These are phyloP conservation scores for Verticillium longisporum DNA, from an alignment of 2,329 filamentous ascomycete genomes.

Conservation along the genomic window DNA sequence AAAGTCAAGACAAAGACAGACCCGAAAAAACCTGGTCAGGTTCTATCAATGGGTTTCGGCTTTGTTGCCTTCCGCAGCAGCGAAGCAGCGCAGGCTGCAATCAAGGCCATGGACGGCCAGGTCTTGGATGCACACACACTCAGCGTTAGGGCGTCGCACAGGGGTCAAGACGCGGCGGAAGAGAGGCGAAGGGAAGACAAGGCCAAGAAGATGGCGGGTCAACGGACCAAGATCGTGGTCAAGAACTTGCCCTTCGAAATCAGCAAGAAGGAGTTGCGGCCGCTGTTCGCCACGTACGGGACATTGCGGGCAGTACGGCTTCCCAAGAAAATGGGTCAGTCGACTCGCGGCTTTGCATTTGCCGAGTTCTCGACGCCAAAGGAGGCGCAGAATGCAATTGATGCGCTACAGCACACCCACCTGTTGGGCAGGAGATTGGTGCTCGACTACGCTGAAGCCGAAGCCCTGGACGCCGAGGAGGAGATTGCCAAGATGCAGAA, in stretches of 20 bases:
- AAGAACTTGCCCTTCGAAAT: slow-evolving; percentile 98
- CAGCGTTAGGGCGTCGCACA: slow-evolving; percentile 79
- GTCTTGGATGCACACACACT: slow-evolving; percentile 83
- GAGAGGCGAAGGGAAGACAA: slow-evolving; percentile 77
- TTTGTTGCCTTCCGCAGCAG: slow-evolving; percentile 85
- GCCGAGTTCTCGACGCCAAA: slow-evolving; percentile 88
- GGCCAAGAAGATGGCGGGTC: slow-evolving; percentile 69
- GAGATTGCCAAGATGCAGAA: slow-evolving; percentile 96
- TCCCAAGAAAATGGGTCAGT: slow-evolving; percentile 88
- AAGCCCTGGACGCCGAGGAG: slow-evolving; percentile 85
- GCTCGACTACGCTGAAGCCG: slow-evolving; percentile 83
- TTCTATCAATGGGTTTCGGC: slow-evolving; percentile 94
- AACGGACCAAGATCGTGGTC: slow-evolving; percentile 88
- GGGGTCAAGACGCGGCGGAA: slow-evolving; percentile 79
- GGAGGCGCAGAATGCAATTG: slow-evolving; percentile 86
- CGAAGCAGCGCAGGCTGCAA: slow-evolving; percentile 69
- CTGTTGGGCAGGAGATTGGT: slow-evolving; percentile 83
- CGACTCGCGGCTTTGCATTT: slow-evolving; percentile 90
- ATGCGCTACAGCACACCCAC: slow-evolving; percentile 87
- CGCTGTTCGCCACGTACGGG: slow-evolving; percentile 83
- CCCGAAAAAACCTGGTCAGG: slow-evolving; percentile 80
- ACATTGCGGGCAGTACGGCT: slow-evolving; percentile 88
- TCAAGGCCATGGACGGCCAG: slow-evolving; percentile 81
- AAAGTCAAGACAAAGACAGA: slow-evolving; percentile 90
- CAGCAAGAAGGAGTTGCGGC: slow-evolving; percentile 82